Conservation (phyloP, 2,329 filamentous ascomycete genomes). For the Ustulina deusta region DNA sequence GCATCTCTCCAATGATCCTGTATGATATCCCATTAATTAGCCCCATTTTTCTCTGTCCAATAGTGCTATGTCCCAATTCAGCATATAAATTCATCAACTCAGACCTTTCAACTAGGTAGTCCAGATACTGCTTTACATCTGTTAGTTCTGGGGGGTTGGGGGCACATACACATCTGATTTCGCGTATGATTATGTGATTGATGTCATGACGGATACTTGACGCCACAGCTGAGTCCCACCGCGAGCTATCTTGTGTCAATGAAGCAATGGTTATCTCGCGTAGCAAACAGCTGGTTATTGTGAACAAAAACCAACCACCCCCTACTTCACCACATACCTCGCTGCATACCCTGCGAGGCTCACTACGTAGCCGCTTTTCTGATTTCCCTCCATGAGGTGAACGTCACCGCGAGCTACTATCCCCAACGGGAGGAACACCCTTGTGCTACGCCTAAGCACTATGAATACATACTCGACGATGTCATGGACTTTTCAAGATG, state of each 20-base stretch:
- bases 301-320: neutral
- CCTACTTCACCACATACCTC: neutral
- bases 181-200: neutral
- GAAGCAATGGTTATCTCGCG: neutral
- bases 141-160: neutral
- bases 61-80: neutral
- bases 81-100: constrained; percentile 1
- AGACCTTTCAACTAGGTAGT: no score
- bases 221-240: neutral
- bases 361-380: neutral
- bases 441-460: neutral
- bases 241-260: neutral
- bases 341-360: neutral
- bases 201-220: neutral
- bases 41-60: constrained; percentile 20
- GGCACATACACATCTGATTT: neutral
- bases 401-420: neutral
- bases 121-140: neutral
- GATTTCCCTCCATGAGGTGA: neutral
- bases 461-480: neutral
- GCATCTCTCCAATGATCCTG: neutral
- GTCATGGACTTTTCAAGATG: constrained; percentile 33
- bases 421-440: neutral
- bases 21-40: constrained; percentile 2
- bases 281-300: neutral